These are phyloP conservation scores for Annulohypoxylon bovei DNA, from an alignment of 495 filamentous ascomycete species.

Conservation along the genomic window DNA sequence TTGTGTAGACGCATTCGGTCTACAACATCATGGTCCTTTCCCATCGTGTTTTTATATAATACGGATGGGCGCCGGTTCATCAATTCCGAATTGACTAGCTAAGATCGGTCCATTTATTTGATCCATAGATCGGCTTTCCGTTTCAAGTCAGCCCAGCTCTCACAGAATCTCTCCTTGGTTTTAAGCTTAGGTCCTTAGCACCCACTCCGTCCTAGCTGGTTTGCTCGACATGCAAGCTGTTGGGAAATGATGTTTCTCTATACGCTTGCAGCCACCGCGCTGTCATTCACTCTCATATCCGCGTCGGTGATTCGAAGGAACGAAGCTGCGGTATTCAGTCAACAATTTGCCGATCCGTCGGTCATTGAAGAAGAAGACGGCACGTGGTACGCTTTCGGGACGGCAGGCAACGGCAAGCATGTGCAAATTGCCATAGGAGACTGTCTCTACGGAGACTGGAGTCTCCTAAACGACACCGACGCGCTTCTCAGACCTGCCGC, in stretches of 20 bases:
- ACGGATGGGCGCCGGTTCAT: conserved; percentile 17
- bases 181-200: conserved; percentile 29
- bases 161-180: conserved; percentile 19
- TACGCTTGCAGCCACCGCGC: conserved; percentile 35
- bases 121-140: conserved; percentile 25
- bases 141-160: not conserved
- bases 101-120: conserved; percentile 26
- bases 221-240: conserved; percentile 32
- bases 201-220: not conserved
- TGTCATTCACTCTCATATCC: conserved; percentile 23
- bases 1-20: not conserved
- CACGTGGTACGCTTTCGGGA: conserved; percentile 53
- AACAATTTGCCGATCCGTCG: conserved; percentile 52
- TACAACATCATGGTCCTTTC: conserved; percentile 5
- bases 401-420: conserved; percentile 44
- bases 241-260: conserved; percentile 31
- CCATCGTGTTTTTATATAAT: conserved; percentile 28
- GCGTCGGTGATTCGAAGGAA: conserved; percentile 30
- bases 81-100: conserved; percentile 26
- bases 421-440: conserved; percentile 49
- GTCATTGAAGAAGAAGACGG: conserved; percentile 46
- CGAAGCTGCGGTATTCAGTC: conserved; percentile 24
- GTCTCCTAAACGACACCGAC: conserved; percentile 41
- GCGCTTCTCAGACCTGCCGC: conserved; percentile 41
- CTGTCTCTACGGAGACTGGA: conserved; percentile 42